Conservation (phyloP, 2,329 filamentous ascomycete species). For the Trichoderma afroharzianum region DNA sequence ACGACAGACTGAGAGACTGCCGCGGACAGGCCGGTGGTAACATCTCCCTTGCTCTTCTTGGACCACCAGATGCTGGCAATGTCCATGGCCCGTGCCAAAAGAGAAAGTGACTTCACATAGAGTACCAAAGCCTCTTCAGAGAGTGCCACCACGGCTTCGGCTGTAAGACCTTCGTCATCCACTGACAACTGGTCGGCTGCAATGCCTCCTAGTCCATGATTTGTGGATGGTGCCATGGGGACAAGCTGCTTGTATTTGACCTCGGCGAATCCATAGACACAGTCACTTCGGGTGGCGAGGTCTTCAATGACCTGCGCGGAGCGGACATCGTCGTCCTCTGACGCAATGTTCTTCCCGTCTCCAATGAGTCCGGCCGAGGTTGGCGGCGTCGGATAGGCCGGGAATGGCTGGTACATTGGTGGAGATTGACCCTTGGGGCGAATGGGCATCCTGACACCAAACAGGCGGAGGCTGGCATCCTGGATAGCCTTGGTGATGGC, state of each 20-base stretch:
- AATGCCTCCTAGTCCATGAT: slow-evolving; percentile 66
- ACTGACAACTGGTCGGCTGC: slow-evolving; percentile 48
- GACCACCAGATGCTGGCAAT: slow-evolving; percentile 91
- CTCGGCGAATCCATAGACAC: slow-evolving; percentile 95
- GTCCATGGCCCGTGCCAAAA: slow-evolving; percentile 93
- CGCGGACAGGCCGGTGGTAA: slow-evolving; percentile 37
- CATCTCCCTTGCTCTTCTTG: slow-evolving; percentile 67
- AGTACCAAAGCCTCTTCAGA: slow-evolving; percentile 94
- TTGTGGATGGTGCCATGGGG: slow-evolving; percentile 74
- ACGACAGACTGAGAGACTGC: slow-evolving; percentile 49
- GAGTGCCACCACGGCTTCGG: slow-evolving; percentile 79
- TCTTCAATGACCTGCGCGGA: slow-evolving; percentile 84
- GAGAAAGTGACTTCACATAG: slow-evolving; percentile 88
- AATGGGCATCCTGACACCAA: slow-evolving; percentile 67
- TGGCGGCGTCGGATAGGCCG: slow-evolving; percentile 72
- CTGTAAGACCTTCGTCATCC: slow-evolving; percentile 73
- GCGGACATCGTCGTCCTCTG: slow-evolving; percentile 72
- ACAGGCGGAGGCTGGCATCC: slow-evolving; percentile 75
- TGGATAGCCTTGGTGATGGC: slow-evolving; percentile 94
- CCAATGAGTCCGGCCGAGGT: slow-evolving; percentile 60
- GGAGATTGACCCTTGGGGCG: slow-evolving; percentile 66
- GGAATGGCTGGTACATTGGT: slow-evolving; percentile 77
- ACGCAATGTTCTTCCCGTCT: slow-evolving; percentile 54
- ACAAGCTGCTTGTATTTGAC: slow-evolving; percentile 98
- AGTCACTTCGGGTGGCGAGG: slow-evolving; percentile 86